phyloP scores from a whole-genome alignment of 345 rosid genomes.

The Eucalyptus globulus region DNA sequence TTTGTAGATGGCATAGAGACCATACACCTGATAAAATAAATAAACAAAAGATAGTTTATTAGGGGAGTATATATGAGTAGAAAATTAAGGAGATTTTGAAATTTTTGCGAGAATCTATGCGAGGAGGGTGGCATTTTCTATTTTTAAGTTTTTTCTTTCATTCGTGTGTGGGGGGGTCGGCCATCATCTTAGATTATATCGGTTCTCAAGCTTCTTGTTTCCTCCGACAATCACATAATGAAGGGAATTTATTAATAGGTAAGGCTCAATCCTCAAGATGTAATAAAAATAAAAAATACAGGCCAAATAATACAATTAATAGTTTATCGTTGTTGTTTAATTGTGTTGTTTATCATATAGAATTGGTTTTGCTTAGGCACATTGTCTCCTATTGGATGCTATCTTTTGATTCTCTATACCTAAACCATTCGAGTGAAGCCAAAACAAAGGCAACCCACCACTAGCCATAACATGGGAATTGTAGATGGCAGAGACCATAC shows the following conservation, averaged over 20 bases:
- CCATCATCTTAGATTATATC: neutral
- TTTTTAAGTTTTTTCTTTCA: neutral
- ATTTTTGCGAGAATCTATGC: neutral
- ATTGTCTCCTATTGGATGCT: neutral
- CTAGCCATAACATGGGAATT: neutral
- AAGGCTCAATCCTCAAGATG: too few relatives aligned
- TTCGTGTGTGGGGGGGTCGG: neutral
- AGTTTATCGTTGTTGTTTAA: fast-evolving
- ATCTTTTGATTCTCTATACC: neutral
- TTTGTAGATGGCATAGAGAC: neutral
- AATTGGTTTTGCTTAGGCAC: neutral
- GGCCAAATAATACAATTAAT: neutral
- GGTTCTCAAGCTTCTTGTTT: neutral
- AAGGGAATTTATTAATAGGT: neutral
- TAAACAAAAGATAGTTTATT: neutral
- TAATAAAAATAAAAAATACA: too few relatives aligned
- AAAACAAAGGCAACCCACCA: neutral
- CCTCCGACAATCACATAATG: neutral
- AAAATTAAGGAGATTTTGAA: neutral
- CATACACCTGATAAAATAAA: neutral
- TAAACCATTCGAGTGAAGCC: neutral
- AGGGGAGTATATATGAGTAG: neutral
- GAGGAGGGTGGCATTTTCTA: neutral
- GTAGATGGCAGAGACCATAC: neutral
- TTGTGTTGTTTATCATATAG: too few relatives aligned